phyloP scores from a whole-genome alignment of 257 asterid genomes.

The Fraxinus excelsior region DNA sequence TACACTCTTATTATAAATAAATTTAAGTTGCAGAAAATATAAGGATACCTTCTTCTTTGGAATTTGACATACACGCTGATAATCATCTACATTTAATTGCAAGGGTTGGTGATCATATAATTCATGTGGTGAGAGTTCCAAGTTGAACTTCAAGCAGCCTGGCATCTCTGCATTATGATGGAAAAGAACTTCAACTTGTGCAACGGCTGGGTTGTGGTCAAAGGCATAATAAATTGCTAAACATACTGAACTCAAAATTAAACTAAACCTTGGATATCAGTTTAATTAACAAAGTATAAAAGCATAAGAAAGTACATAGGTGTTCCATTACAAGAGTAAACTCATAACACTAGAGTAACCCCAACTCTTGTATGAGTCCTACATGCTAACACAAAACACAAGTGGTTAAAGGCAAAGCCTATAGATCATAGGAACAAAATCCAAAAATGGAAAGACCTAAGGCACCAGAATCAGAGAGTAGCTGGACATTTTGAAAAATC shows the following conservation, averaged over 20 bases:
- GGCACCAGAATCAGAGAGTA: neutral
- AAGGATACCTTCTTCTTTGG: constrained; percentile 69
- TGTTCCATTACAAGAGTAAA: neutral
- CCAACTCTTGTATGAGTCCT: neutral
- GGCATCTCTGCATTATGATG: constrained; percentile 51
- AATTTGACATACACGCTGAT: constrained; percentile 59
- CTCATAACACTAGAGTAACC: neutral
- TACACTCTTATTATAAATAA: neutral
- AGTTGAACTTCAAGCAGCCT: constrained; percentile 36
- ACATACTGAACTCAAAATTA: neutral
- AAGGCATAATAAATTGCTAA: neutral
- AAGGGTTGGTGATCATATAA: constrained; percentile 79
- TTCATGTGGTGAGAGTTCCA: constrained; percentile 20
- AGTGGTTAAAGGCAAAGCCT: neutral
- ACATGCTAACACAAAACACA: neutral
- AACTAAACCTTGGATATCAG: neutral
- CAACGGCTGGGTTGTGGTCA: neutral
- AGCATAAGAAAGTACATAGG: neutral
- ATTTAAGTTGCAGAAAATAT: neutral
- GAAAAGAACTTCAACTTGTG: neutral
- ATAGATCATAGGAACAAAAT: neutral
- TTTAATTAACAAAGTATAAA: neutral
- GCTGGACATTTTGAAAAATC: neutral
- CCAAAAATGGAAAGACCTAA: neutral
- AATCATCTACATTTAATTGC: constrained; percentile 59